Evolutionary conservation across 306 rosid species (phyloP).

Genomic region (Macrotyloma uniflorum): DNA sequence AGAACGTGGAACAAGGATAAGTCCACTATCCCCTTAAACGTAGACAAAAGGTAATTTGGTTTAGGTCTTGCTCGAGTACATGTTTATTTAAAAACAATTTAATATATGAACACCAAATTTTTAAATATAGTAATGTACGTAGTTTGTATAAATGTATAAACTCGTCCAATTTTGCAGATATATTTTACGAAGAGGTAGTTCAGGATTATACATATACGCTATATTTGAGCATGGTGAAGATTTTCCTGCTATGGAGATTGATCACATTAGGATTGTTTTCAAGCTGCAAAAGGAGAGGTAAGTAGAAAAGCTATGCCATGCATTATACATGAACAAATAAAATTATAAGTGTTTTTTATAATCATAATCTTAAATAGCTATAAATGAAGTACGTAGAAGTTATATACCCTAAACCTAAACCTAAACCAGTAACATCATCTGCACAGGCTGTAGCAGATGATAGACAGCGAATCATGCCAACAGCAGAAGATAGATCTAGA

Average conservation of each 20-base stretch:
- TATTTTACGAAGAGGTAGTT: slow-evolving; percentile 48
- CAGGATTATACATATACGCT: slow-evolving; percentile 63
- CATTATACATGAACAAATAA: background rate
- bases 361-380: background rate
- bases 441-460: slow-evolving; percentile 59
- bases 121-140: no score
- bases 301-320: background rate
- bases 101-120: no score
- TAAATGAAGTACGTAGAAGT: no score
- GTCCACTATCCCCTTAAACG: slow-evolving; percentile 42
- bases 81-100: no score
- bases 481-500: background rate
- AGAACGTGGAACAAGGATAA: slow-evolving; percentile 39
- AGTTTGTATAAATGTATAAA: background rate
- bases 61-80: background rate
- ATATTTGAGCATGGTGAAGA: slow-evolving; percentile 52
- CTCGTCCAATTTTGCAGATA: slow-evolving; percentile 45
- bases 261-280: slow-evolving; percentile 51
- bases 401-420: background rate
- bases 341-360: background rate
- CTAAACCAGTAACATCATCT: background rate
- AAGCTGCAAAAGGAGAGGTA: slow-evolving; percentile 54
- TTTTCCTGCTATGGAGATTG: slow-evolving; percentile 52
- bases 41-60: slow-evolving; percentile 59
- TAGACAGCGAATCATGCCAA: slow-evolving; percentile 34